Percentiles rank a stretch among this genome's conserved stretches.
These are phyloP conservation scores for Aureobasidium sp. DNA, from an alignment of 2,329 filamentous ascomycete species.

Conservation along the genomic window DNA sequence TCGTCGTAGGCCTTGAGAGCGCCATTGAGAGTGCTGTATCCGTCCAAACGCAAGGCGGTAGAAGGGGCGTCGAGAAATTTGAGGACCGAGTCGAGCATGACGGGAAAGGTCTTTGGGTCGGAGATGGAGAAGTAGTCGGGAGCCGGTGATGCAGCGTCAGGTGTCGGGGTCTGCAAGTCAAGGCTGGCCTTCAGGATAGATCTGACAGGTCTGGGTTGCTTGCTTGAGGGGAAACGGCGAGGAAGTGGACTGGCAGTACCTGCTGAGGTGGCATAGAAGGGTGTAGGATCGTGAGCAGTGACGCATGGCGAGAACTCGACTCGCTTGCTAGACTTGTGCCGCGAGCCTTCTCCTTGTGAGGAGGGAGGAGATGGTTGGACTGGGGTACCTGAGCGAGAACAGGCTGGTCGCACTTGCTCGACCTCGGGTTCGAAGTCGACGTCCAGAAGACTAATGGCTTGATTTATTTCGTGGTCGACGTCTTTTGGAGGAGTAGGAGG, in stretches of 20 bases:
- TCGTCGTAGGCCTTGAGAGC: slow-evolving; percentile 75
- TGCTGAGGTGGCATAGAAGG: background rate
- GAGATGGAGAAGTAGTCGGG: slow-evolving; percentile 34
- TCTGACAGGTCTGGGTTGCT: slow-evolving; percentile 50
- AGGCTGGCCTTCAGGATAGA: slow-evolving; percentile 72
- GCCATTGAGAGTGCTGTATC: slow-evolving; percentile 71
- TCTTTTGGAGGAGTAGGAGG: slow-evolving; percentile 50
- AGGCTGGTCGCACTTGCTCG: background rate
- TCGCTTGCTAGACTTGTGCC: slow-evolving; percentile 37
- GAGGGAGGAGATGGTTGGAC: slow-evolving; percentile 8
- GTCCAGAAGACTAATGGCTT: slow-evolving; percentile 35
- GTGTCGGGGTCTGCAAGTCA: slow-evolving; percentile 27
- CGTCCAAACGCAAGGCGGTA: slow-evolving; percentile 66
- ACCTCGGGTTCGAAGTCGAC: slow-evolving; percentile 28
- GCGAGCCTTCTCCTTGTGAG: background rate
- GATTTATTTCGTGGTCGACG: slow-evolving; percentile 27
- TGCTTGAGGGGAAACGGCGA: slow-evolving; percentile 37
- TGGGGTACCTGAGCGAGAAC: background rate
- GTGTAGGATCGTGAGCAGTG: slow-evolving; percentile 3
- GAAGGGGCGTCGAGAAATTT: slow-evolving; percentile 71
- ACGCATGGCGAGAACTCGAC: slow-evolving; percentile 53
- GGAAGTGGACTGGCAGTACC: slow-evolving; percentile 31
- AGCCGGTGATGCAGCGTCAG: slow-evolving; percentile 32
- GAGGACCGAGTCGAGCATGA: slow-evolving; percentile 77
- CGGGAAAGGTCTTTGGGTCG: slow-evolving; percentile 53